Percentiles rank a stretch among this genome's conserved stretches.
Evolutionary conservation across 2,329 filamentous ascomycete genomes (phyloP).

Genomic region (Aureobasidium uvarum): DNA sequence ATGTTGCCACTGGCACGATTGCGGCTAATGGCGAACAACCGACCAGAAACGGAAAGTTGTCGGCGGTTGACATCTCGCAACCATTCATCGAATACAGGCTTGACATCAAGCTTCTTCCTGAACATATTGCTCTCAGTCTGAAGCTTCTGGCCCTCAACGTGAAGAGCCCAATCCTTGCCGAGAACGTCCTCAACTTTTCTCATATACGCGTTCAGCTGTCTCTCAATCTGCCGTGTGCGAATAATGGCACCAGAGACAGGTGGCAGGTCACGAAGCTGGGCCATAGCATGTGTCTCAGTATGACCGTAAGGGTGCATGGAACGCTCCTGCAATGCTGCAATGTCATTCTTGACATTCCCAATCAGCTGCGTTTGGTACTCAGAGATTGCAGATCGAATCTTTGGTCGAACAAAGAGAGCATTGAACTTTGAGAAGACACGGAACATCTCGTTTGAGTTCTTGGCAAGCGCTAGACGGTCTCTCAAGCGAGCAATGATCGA

Average conservation of each 20-base stretch:
- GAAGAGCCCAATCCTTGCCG: slow-evolving; percentile 89
- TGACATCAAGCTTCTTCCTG: slow-evolving; percentile 91
- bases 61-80: slow-evolving; percentile 82
- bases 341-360: slow-evolving; percentile 96
- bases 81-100: slow-evolving; percentile 94
- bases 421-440: slow-evolving; percentile 99
- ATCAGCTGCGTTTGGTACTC: slow-evolving; percentile 98
- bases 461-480: slow-evolving; percentile 89
- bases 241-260: slow-evolving; percentile 97
- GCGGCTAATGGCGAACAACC: slow-evolving; percentile 83
- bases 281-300: slow-evolving; percentile 97
- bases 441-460: slow-evolving; percentile 99
- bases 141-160: slow-evolving; percentile 91
- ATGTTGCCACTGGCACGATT: slow-evolving; percentile 88
- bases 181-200: slow-evolving; percentile 98
- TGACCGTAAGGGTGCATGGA: slow-evolving; percentile 99
- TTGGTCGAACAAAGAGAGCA: slow-evolving; percentile 95
- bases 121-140: slow-evolving; percentile 90
- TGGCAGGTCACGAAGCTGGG: slow-evolving; percentile 89
- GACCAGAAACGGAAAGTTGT: slow-evolving; percentile 86
- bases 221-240: slow-evolving; percentile 95
- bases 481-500: slow-evolving; percentile 94
- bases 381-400: slow-evolving; percentile 95
- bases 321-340: slow-evolving; percentile 86
- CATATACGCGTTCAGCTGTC: slow-evolving; percentile 95